Evolutionary conservation across 805 yeast species (phyloP).

Genomic region (Zygotorulaspora florentina): DNA sequence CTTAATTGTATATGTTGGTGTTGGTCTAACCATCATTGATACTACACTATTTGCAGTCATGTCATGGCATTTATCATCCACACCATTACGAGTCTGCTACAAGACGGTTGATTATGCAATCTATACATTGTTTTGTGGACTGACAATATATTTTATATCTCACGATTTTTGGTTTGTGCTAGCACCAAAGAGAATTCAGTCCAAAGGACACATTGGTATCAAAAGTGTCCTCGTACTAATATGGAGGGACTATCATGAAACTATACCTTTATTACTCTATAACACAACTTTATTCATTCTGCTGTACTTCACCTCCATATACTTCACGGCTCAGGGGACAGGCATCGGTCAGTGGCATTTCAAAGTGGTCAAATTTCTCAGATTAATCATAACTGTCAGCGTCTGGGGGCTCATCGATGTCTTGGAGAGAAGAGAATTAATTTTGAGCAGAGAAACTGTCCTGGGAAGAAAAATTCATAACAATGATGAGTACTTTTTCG

Average conservation of each 20-base stretch:
- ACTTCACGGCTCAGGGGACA: constrained; percentile 8
- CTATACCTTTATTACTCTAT: constrained; percentile 26
- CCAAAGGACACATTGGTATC: constrained; percentile 4
- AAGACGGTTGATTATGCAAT: constrained; percentile 12
- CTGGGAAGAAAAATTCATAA: constrained; percentile 33
- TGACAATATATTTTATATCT: constrained; percentile 21
- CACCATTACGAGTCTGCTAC: constrained; percentile 3
- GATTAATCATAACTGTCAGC: constrained; percentile 30
- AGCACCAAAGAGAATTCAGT: constrained; percentile 16
- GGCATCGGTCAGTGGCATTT: constrained; percentile 23
- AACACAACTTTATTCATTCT: constrained; percentile 18
- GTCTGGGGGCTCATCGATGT: constrained; percentile 34
- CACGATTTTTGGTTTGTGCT: constrained; percentile 26
- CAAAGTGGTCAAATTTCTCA: constrained; percentile 20
- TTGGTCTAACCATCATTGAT: constrained; percentile 11
- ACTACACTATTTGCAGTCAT: constrained; percentile 13
- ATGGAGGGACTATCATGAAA: constrained; percentile 29
- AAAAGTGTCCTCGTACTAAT: constrained; percentile 12
- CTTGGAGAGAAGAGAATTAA: constrained; percentile 27
- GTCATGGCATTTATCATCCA: neutral
- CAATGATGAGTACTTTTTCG: constrained; percentile 26
- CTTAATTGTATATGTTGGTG: constrained; percentile 17
- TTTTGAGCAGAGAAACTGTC: constrained; percentile 26
- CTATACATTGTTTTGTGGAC: constrained; percentile 17
- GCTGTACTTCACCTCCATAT: constrained; percentile 19